phyloP scores from a whole-genome alignment of 257 asterid species.

The Jasminum sambac region DNA sequence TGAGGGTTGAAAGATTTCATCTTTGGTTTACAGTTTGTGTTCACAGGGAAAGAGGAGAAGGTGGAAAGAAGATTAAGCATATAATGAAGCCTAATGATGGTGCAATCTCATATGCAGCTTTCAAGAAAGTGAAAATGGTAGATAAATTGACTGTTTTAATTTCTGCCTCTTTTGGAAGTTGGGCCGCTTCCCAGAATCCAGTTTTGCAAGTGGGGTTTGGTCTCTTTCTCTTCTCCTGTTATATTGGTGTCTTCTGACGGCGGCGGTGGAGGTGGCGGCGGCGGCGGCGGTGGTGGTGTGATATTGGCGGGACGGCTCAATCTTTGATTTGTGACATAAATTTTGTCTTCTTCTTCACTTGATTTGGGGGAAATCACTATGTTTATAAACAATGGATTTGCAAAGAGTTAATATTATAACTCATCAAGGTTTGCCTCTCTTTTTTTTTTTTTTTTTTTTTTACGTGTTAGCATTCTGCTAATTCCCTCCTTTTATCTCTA shows the following conservation, averaged over 20 bases:
- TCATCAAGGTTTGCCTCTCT: slow-evolving; percentile 15
- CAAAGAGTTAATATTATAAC: slow-evolving; percentile 6
- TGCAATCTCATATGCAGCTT: neutral
- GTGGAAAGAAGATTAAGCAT: slow-evolving; percentile 13
- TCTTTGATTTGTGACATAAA: slow-evolving; percentile 35
- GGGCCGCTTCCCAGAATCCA: slow-evolving; percentile 26
- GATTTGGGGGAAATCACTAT: slow-evolving; percentile 12
- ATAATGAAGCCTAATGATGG: slow-evolving; percentile 11
- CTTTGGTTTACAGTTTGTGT: slow-evolving; percentile 4
- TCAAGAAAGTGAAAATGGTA: slow-evolving; percentile 20
- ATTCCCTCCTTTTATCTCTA: neutral
- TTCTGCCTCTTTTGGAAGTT: slow-evolving; percentile 6
- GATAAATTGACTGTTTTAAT: slow-evolving; percentile 7
- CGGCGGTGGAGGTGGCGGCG: slow-evolving; percentile 24
- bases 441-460: neutral
- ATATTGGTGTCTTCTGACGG: slow-evolving; percentile 21
- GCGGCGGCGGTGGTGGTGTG: slow-evolving; percentile 45
- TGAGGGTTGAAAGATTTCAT: neutral
- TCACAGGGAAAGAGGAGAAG: slow-evolving; percentile 24
- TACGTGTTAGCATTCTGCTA: neutral
- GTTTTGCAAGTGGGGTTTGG: slow-evolving; percentile 25
- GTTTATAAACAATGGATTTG: slow-evolving; percentile 22
- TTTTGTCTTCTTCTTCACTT: neutral
- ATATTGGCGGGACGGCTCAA: slow-evolving; percentile 93
- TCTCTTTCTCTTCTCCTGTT: slow-evolving; percentile 22